These are phyloP conservation scores for Boletus smithii DNA, from an alignment of 1,284 basidiomycete species.

Conservation along the genomic window DNA sequence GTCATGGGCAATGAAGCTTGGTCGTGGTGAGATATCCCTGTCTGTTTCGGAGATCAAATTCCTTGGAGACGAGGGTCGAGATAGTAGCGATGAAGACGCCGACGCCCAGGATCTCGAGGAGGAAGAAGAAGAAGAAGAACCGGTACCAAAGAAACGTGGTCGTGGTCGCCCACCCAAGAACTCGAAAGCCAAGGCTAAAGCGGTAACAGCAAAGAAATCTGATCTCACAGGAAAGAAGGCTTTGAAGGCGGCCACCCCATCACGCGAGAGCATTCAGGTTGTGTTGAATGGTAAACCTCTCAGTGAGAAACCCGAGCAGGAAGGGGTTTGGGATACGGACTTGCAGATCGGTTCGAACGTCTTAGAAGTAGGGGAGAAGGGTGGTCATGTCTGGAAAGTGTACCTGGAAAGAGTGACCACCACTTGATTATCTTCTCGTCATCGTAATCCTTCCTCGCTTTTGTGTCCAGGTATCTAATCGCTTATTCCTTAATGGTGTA, in stretches of 20 bases:
- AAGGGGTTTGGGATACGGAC: constrained; percentile 52
- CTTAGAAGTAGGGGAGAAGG: constrained; percentile 68
- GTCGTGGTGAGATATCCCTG: constrained; percentile 49
- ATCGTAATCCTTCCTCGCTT: constrained; percentile 5
- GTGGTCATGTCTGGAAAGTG: constrained; percentile 62
- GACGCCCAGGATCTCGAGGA: constrained; percentile 34
- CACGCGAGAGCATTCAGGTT: constrained; percentile 48
- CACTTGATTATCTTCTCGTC: constrained; percentile 15
- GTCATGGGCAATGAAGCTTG: constrained; percentile 62
- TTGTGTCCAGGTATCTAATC: constrained; percentile 24
- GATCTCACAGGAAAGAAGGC: constrained; percentile 33
- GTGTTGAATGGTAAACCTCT: constrained; percentile 49
- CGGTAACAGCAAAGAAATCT: constrained; percentile 20
- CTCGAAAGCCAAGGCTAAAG: constrained; percentile 36
- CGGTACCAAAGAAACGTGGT: constrained; percentile 37
- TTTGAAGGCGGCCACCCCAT: constrained; percentile 34
- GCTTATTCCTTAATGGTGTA: constrained; percentile 36
- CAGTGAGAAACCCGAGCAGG: constrained; percentile 39
- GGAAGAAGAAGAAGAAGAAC: constrained; percentile 43
- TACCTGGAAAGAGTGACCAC: constrained; percentile 47
- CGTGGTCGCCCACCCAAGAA: constrained; percentile 34
- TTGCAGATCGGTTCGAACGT: constrained; percentile 52
- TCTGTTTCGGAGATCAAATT: constrained; percentile 53
- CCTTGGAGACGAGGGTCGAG: constrained; percentile 44
- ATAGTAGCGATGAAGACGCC: constrained; percentile 49